Conservation (phyloP, 495 filamentous ascomycete genomes). For the Cladorrhinum samala region DNA sequence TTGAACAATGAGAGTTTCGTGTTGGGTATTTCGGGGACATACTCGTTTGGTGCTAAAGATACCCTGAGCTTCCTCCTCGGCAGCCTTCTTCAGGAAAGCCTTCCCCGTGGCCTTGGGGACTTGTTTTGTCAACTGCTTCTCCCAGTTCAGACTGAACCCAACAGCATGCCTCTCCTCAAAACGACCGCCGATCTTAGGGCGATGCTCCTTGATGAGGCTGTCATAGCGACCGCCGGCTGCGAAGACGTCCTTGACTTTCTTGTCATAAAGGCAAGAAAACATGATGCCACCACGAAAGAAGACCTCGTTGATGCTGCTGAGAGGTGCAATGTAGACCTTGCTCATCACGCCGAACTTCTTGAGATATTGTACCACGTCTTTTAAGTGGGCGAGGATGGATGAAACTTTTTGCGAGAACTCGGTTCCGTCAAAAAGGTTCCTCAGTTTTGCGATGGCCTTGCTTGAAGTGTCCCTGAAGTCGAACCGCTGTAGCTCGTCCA, state of each 20-base stretch:
- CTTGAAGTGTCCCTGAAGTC: slow-evolving; percentile 77
- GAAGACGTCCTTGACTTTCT: slow-evolving; percentile 75
- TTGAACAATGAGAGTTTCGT: neutral
- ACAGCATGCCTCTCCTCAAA: slow-evolving; percentile 65
- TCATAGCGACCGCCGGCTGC: slow-evolving; percentile 95
- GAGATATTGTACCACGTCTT: slow-evolving; percentile 66
- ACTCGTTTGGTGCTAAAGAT: slow-evolving; percentile 61
- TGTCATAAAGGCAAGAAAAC: slow-evolving; percentile 88
- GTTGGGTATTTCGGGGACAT: slow-evolving; percentile 22
- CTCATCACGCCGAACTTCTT: slow-evolving; percentile 65
- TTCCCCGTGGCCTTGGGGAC: slow-evolving; percentile 57
- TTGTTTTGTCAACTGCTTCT: slow-evolving; percentile 62
- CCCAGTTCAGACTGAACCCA: slow-evolving; percentile 88
- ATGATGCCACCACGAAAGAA: slow-evolving; percentile 85
- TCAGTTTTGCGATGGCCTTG: slow-evolving; percentile 68
- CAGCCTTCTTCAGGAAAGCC: slow-evolving; percentile 57
- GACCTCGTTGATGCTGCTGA: slow-evolving; percentile 85
- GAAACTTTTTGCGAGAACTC: slow-evolving; percentile 59
- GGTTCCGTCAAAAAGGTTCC: slow-evolving; percentile 64
- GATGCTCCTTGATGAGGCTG: slow-evolving; percentile 66
- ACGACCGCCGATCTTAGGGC: slow-evolving; percentile 48
- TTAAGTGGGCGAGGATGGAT: slow-evolving; percentile 71
- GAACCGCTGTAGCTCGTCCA: slow-evolving; percentile 86
- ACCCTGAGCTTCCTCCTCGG: slow-evolving; percentile 47
- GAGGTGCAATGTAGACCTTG: slow-evolving; percentile 77